These are phyloP conservation scores for Geranomyces variabilis DNA, from an alignment of 192 early-diverging fungal genomes.

Conservation along the genomic window DNA sequence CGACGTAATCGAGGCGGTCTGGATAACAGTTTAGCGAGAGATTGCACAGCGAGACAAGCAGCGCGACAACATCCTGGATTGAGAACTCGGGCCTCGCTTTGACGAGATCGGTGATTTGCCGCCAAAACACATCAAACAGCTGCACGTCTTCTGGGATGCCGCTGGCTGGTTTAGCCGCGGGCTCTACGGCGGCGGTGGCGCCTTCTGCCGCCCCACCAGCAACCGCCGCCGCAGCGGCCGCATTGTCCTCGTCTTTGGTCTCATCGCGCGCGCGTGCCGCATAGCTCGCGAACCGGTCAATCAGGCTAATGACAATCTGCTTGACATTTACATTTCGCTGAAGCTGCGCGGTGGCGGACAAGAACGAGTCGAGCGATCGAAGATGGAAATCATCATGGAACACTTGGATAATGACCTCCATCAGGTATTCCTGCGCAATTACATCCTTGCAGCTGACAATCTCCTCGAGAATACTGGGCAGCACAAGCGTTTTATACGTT, in stretches of 20 bases:
- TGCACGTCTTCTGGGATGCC: constrained; percentile 86
- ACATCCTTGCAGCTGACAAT: constrained; percentile 96
- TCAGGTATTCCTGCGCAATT: constrained; percentile 98
- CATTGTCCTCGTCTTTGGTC: constrained; percentile 20
- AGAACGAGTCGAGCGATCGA: constrained; percentile 82
- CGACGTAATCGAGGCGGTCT: constrained; percentile 81
- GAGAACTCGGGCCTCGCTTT: constrained; percentile 88
- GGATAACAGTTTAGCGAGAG: constrained; percentile 94
- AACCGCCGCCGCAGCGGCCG: background rate
- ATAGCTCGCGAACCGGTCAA: constrained; percentile 92
- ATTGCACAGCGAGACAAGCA: constrained; percentile 85
- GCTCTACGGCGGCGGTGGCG: background rate
- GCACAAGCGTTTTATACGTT: constrained; percentile 81
- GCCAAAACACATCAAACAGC: constrained; percentile 98
- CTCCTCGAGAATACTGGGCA: constrained; percentile 93
- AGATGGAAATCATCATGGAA: constrained; percentile 98
- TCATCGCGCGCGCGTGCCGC: constrained; percentile 71
- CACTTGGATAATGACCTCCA: constrained; percentile 99
- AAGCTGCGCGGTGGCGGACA: constrained; percentile 88
- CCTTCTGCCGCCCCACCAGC: constrained; percentile 6
- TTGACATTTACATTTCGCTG: constrained; percentile 95
- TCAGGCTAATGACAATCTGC: constrained; percentile 91
- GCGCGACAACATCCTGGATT: constrained; percentile 88
- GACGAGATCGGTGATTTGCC: constrained; percentile 89
- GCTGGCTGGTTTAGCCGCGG: constrained; percentile 51